These are phyloP conservation scores for Paecilomyces dactylethromorphus DNA, from an alignment of 2,329 filamentous ascomycete species.

Conservation along the genomic window DNA sequence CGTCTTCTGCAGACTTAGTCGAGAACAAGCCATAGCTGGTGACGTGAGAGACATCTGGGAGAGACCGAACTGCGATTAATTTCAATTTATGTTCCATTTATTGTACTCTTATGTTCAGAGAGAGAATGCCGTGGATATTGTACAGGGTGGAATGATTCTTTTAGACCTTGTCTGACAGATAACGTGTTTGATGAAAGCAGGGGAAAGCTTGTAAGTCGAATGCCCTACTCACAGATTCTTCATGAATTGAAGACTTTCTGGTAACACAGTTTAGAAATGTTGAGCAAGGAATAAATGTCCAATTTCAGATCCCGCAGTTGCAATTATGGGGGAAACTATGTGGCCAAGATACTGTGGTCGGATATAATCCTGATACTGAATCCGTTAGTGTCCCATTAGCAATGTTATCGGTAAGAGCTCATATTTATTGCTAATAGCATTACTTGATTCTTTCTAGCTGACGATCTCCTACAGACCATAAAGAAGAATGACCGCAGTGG, in stretches of 20 bases:
- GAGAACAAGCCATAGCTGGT: background rate
- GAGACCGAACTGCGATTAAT: background rate
- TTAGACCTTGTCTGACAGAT: no score
- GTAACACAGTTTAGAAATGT: background rate
- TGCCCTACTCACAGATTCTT: background rate
- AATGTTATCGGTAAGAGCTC: background rate
- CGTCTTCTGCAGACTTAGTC: background rate
- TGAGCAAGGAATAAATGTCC: background rate
- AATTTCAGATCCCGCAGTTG: background rate
- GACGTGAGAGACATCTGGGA: background rate
- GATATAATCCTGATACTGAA: background rate
- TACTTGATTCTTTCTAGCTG: background rate
- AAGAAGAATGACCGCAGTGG: background rate
- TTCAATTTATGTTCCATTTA: background rate
- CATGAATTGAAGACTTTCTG: background rate
- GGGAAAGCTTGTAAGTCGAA: no score
- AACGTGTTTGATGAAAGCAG: no score
- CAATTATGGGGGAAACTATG: background rate
- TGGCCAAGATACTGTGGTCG: background rate
- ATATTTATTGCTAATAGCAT: background rate
- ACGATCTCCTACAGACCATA: background rate
- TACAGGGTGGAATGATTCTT: no score
- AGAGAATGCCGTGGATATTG: background rate
- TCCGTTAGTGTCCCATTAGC: background rate
- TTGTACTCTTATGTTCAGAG: background rate